Percentiles rank a stretch among this genome's conserved stretches.
Conservation (phyloP, 805 yeast species). For the Teunomyces barrocoloradensis region DNA sequence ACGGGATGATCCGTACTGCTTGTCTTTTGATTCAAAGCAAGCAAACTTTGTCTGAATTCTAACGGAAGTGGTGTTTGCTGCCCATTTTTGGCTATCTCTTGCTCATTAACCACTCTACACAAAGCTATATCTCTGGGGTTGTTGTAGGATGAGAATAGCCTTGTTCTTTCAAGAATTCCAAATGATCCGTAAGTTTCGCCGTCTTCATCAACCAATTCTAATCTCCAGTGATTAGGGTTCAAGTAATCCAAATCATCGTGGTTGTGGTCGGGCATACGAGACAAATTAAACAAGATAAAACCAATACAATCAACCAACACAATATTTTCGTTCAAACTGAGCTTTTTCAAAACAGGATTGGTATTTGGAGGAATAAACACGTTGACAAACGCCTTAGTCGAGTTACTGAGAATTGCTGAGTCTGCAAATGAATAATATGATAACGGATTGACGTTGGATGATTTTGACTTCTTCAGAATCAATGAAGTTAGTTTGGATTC, state of each 20-base stretch:
- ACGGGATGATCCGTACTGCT: background rate
- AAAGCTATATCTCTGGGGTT: slow-evolving; percentile 77
- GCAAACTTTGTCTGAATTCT: slow-evolving; percentile 23
- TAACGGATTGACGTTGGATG: slow-evolving; percentile 42
- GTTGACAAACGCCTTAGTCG: slow-evolving; percentile 15
- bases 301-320: slow-evolving; percentile 42
- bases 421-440: slow-evolving; percentile 41
- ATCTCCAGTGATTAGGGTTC: slow-evolving; percentile 70
- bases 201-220: slow-evolving; percentile 88
- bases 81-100: slow-evolving; percentile 48
- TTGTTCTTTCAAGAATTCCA: slow-evolving; percentile 75
- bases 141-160: slow-evolving; percentile 67
- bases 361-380: slow-evolving; percentile 36
- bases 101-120: slow-evolving; percentile 51
- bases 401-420: slow-evolving; percentile 15
- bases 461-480: slow-evolving; percentile 36
- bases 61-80: slow-evolving; percentile 52
- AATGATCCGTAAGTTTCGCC: slow-evolving; percentile 91
- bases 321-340: slow-evolving; percentile 25
- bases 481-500: slow-evolving; percentile 42
- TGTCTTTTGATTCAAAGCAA: slow-evolving; percentile 1
- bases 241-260: slow-evolving; percentile 15
- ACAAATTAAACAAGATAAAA: slow-evolving; percentile 29
- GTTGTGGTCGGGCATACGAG: slow-evolving; percentile 19
- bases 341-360: slow-evolving; percentile 20